These are phyloP conservation scores for Camellia granthamiana DNA, from an alignment of 148 eudicot species.

Conservation along the genomic window DNA sequence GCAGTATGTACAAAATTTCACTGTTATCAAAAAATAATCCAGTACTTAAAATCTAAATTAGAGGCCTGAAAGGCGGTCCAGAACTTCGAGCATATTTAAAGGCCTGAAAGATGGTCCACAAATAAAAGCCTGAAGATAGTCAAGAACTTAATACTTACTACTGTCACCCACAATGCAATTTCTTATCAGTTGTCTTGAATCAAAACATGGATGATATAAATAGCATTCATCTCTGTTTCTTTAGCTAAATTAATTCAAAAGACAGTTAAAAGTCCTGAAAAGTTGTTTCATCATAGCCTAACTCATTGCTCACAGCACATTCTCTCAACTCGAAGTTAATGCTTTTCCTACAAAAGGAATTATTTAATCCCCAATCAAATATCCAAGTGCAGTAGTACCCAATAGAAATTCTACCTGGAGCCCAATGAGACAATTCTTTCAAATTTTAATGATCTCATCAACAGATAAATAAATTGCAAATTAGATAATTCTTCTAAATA, in stretches of 20 bases:
- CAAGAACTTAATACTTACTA: too few species aligned
- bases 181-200: too few species aligned
- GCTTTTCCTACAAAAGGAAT: not conserved
- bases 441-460: not conserved
- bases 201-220: not conserved
- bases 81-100: too few species aligned
- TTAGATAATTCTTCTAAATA: not conserved
- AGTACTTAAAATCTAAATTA: too few species aligned
- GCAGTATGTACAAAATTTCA: too few species aligned
- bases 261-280: not conserved
- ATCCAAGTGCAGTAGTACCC: conserved; percentile 1
- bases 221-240: conserved; percentile 3
- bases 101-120: too few species aligned
- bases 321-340: not conserved
- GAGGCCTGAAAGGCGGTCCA: too few species aligned
- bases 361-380: not conserved
- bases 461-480: conserved; percentile 7
- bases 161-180: too few species aligned
- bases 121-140: too few species aligned
- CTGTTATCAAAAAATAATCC: too few species aligned
- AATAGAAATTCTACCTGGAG: not conserved
- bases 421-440: not conserved
- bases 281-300: not conserved
- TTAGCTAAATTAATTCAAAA: not conserved
- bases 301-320: not conserved